Percentiles rank a stretch among this genome's conserved stretches.
Conservation (phyloP, 768 basidiomycete genomes). For the Lactarius psammicola region DNA sequence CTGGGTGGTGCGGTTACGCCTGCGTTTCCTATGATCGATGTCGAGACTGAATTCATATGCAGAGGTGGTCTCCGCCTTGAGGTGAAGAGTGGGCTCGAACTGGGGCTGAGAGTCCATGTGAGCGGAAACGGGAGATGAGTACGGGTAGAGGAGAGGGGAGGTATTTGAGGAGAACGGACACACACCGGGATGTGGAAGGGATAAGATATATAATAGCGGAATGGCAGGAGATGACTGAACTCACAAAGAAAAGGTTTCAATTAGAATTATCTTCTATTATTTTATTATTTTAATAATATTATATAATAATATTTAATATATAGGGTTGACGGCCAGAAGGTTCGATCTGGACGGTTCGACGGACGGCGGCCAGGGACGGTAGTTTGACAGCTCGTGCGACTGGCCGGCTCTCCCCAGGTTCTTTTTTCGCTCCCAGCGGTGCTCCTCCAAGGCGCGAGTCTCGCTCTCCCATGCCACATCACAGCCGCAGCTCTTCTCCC, state of each 20-base stretch:
- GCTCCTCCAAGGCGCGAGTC: conserved; percentile 23
- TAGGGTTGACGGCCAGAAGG: conserved; percentile 11
- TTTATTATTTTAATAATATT: conserved; percentile 1
- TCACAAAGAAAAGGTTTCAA: background rate
- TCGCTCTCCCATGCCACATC: conserved; percentile 29
- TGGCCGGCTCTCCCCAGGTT: conserved; percentile 25
- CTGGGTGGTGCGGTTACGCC: conserved; percentile 90
- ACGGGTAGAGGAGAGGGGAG: conserved; percentile 11
- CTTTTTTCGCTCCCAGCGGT: conserved; percentile 26
- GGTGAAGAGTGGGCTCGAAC: conserved; percentile 17
- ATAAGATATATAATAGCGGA: conserved; percentile 12
- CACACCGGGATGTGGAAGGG: conserved; percentile 12
- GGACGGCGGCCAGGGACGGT: conserved; percentile 25
- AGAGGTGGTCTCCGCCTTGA: conserved; percentile 47
- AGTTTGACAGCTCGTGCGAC: conserved; percentile 29
- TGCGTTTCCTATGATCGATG: conserved; percentile 76
- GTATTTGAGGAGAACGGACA: conserved; percentile 27
- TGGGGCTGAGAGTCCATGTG: conserved; percentile 22
- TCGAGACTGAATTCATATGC: conserved; percentile 51
- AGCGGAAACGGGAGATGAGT: conserved; percentile 39
- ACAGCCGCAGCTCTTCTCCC: conserved; percentile 25
- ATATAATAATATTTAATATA: background rate
- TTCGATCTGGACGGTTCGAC: conserved; percentile 13
- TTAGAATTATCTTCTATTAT: background rate
- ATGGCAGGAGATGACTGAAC: background rate